Conservation (phyloP, 352 stramenopile species). For the Pythium sukuiense region DNA sequence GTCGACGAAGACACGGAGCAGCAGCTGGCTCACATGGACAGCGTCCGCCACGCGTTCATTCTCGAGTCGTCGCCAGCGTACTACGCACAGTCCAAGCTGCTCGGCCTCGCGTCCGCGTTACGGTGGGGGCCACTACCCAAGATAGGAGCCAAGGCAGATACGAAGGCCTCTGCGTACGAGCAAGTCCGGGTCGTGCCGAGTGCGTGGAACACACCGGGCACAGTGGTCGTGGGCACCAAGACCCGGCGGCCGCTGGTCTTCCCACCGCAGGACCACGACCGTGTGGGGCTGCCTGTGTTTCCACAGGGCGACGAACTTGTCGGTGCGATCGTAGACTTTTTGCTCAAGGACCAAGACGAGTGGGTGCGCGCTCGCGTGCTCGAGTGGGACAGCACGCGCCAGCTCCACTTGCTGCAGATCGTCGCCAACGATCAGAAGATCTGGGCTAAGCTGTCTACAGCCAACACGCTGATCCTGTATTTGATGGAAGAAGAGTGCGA, state of each 20-base stretch:
- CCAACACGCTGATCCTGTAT: conserved; percentile 74
- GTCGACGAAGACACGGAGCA: conserved; percentile 39
- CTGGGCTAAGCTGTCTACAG: conserved; percentile 49
- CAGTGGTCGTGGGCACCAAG: conserved; percentile 47
- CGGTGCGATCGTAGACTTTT: conserved; percentile 77
- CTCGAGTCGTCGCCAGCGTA: conserved; percentile 72
- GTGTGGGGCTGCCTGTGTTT: conserved; percentile 54
- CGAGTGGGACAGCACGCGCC: conserved; percentile 60
- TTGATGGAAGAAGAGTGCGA: conserved; percentile 53
- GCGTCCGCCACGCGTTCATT: conserved; percentile 68
- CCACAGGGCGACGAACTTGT: conserved; percentile 44
- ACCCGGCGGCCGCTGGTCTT: conserved; percentile 48
- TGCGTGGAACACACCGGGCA: conserved; percentile 38
- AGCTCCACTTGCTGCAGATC: conserved; percentile 71
- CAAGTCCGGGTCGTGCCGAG: conserved; percentile 40
- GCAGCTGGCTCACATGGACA: conserved; percentile 28
- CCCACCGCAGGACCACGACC: conserved; percentile 36
- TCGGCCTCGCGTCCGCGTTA: conserved; percentile 45
- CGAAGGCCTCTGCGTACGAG: conserved; percentile 32
- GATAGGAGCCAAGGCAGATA: conserved; percentile 26
- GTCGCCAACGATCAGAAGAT: conserved; percentile 57
- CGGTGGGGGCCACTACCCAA: conserved; percentile 19
- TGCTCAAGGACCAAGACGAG: conserved; percentile 60
- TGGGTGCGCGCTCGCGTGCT: conserved; percentile 74
- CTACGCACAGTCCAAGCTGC: conserved; percentile 44